Evolutionary conservation across 495 filamentous ascomycete genomes (phyloP), one percentile per base, ranked within the genome.

Genomic region (Darksidea phi): DNA sequence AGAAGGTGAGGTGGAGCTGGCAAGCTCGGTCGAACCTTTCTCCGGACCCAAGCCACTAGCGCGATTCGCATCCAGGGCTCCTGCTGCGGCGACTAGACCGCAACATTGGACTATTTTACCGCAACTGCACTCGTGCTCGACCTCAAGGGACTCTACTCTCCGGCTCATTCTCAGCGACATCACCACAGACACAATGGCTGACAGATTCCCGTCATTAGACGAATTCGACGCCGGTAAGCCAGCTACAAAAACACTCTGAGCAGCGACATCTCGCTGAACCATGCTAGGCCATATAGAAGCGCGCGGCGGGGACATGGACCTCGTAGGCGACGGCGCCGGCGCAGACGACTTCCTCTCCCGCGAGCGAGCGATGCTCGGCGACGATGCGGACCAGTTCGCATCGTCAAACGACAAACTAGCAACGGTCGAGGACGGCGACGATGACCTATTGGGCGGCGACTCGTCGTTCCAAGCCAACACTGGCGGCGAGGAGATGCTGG

Each of bases 171-270:
- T 45, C 17, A n/a, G 3, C 52, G 41, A 26, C 32, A 54, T 21
- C 25, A 36, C 21, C 47, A 52, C 53, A 57, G 26, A 37, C 24
- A 80, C 48, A 24, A 98, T 98, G 94, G 93, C 94, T 20, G 91
- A 97, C 77, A 81, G 92, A 71, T 98, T 98, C 76, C 94, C 94
- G 54, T 95, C 94, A 20, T 78, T 98, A 72, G 94, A 98, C 74
- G 94, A 97, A 72, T 91, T 97, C 74, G 88, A 93, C 70, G 90
- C 87, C 54, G 93, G 93, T 84, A 82, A 79, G 87, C 61, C 56
- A 79, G 64, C 28, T 34, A 56, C 54, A 47, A 20, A 49, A 26
- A 11, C 45, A 46, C 49, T 47, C 49, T 34, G 25, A 28, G 21
- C 59, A 42, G 50, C 38, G 6, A 15, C 11, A 37, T 57, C 12